Percentiles rank a stretch among this genome's conserved stretches.
Evolutionary conservation across 495 filamentous ascomycete genomes (phyloP).

Genomic region (Aspergillus conjunctus): DNA sequence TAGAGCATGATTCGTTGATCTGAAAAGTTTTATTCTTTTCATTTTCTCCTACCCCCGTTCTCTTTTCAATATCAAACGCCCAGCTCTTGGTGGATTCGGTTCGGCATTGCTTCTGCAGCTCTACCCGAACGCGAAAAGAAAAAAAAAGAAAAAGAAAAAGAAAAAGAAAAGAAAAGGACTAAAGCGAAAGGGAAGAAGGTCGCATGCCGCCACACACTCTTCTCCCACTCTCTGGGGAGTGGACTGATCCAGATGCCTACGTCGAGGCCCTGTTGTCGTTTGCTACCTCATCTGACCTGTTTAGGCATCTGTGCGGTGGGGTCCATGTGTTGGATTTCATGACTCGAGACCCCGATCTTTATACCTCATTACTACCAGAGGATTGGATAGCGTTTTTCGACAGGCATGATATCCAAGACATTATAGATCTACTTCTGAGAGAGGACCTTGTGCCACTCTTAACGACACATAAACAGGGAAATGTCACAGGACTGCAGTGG

Average conservation of each 20-base stretch:
- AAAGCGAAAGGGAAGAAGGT: neutral
- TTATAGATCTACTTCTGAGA: constrained; percentile 77
- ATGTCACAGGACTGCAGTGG: constrained; percentile 38
- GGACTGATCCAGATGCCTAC: constrained; percentile 66
- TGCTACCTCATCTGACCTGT: constrained; percentile 70
- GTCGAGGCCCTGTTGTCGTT: constrained; percentile 78
- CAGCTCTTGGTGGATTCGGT: neutral
- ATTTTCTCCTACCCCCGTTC: neutral
- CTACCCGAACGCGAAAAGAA: constrained; percentile 2
- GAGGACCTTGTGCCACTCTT: constrained; percentile 58
- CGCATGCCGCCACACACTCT: constrained; percentile 31
- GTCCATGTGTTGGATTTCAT: constrained; percentile 97
- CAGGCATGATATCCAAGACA: constrained; percentile 64
- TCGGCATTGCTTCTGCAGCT: constrained; percentile 2
- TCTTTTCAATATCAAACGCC: no score
- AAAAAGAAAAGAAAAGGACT: constrained; percentile 1
- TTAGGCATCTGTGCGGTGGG: constrained; percentile 86
- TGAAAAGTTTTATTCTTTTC: neutral
- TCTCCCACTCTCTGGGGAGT: constrained; percentile 61
- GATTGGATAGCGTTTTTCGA: constrained; percentile 82
- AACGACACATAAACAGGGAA: constrained; percentile 16
- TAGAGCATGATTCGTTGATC: neutral
- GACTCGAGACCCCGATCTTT: constrained; percentile 79
- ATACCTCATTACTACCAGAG: constrained; percentile 68
- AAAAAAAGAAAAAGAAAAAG: constrained; percentile 5